A percentile compares a stretch with the other conserved stretches of the same genome.
These are phyloP conservation scores for Glycyrrhiza uralensis DNA, from an alignment of 306 rosid genomes.

Conservation along the genomic window DNA sequence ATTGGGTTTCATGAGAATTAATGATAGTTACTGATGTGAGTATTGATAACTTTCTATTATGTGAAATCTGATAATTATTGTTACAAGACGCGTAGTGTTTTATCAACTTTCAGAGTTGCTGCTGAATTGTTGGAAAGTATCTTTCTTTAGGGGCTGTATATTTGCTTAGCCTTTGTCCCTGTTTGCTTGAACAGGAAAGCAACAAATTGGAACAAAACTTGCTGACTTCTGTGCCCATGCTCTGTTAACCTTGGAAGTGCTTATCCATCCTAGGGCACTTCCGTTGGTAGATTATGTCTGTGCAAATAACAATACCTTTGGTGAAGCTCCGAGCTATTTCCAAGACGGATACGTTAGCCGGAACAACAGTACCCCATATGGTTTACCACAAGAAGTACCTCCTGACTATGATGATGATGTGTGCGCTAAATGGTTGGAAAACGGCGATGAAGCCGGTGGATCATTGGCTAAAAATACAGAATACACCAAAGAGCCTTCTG, in stretches of 20 bases:
- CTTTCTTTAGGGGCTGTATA: background rate
- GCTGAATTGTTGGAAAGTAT: background rate
- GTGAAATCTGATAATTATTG: background rate
- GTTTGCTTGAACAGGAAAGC: slow-evolving; percentile 52
- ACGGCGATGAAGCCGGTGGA: slow-evolving; percentile 34
- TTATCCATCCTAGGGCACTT: slow-evolving; percentile 85
- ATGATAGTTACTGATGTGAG: background rate
- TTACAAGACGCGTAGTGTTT: background rate
- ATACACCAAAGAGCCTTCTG: slow-evolving; percentile 30
- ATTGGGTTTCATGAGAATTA: background rate
- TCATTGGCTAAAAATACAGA: slow-evolving; percentile 28
- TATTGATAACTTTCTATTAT: background rate
- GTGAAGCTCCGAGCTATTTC: slow-evolving; percentile 25
- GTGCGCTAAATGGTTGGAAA: slow-evolving; percentile 43
- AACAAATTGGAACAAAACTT: slow-evolving; percentile 62
- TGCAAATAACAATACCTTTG: slow-evolving; percentile 17
- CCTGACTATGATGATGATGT: slow-evolving; percentile 41
- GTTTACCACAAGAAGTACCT: slow-evolving; percentile 29
- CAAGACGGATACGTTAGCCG: slow-evolving; percentile 25
- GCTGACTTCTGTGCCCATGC: slow-evolving; percentile 85
- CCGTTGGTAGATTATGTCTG: slow-evolving; percentile 46
- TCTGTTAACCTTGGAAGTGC: slow-evolving; percentile 77
- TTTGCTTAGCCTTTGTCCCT: background rate
- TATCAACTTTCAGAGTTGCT: background rate
- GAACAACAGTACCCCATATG: slow-evolving; percentile 28